Percentiles rank a stretch among this genome's conserved stretches.
phyloP scores from a whole-genome alignment of 371 early-diverging fungal genomes.

The Nematocida major region DNA sequence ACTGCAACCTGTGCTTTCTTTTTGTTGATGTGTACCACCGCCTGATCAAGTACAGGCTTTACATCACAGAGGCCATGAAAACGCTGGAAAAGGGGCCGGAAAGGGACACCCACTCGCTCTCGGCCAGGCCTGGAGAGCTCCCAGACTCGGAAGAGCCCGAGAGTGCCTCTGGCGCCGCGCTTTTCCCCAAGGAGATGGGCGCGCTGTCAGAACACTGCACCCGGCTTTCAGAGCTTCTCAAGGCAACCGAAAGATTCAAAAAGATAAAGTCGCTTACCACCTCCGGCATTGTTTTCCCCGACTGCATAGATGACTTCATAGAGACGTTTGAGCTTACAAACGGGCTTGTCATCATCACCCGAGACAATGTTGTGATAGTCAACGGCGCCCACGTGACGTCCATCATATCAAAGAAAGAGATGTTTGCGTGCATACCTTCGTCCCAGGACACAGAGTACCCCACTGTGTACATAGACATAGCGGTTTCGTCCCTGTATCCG shows the following conservation, averaged over 20 bases:
- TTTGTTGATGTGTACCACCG: constrained; percentile 42
- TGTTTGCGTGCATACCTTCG: background rate
- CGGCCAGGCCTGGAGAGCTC: background rate
- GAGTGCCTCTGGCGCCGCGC: background rate
- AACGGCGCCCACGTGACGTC: background rate
- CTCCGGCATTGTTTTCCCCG: background rate
- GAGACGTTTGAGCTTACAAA: constrained; percentile 43
- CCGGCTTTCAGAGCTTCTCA: constrained; percentile 7
- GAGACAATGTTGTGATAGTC: constrained; percentile 8
- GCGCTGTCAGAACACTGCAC: background rate
- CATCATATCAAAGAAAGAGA: constrained; percentile 16
- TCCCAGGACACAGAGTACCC: constrained; percentile 11
- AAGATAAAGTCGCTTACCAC: constrained; percentile 11
- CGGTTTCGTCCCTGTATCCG: constrained; percentile 23
- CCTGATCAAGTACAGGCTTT: constrained; percentile 38
- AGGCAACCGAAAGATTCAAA: constrained; percentile 41
- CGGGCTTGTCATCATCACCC: constrained; percentile 26
- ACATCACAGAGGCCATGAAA: constrained; percentile 15
- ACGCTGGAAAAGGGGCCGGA: background rate
- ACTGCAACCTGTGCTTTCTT: background rate
- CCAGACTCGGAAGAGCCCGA: background rate
- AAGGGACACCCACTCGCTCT: background rate
- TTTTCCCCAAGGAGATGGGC: background rate
- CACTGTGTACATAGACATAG: constrained; percentile 17
- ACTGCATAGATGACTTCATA: constrained; percentile 39